Evolutionary conservation across 345 rosid species (phyloP), one percentile per base, ranked within the genome.

Genomic region (Fremontodendron californicum): DNA sequence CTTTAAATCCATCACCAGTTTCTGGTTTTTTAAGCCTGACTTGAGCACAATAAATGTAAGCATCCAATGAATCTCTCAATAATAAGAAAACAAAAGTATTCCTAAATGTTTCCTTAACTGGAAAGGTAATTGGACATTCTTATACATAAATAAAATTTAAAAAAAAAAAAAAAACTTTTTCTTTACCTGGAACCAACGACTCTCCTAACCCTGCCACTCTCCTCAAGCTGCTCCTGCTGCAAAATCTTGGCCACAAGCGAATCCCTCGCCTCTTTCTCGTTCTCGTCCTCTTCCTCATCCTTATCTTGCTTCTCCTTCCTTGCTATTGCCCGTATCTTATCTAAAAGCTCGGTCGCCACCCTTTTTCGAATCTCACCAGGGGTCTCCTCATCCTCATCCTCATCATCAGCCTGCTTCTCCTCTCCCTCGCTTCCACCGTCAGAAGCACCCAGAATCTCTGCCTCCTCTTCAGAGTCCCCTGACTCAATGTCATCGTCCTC

Each of bases 191-290:
- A 94, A 75, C 97, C 93, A 73, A 96, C 69, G 42, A 66, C 84
- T 85, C 91, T 88, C 75, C 92, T 87, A 80, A 86, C 84, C 61
- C 99, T 78, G 15, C 98, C 99, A 82, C 92, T 92, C 19, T 92
- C 98, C 82, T 92, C 97, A 8, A 86, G 88, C 89, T 96, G 99
- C 81, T 90, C 89, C 86, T 91, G 86, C 88, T 89, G 86, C 93
- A 96, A 82, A 73, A 82, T 81, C 80, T 85, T 86, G 4, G 83
- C 88, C 12, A 94, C 92, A 57, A 79, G 79, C 9, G 92, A 81
- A 87, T 93, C 95, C 74, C 87, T 82, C 55, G 69, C 86, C 0
- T 86, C 96, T 0, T n/a, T n/a, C n/a, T n/a, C n/a, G n/a, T 77
- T 87, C n/a, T 82, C 89, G 6, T 79, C 91, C 2, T 55, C 82